phyloP scores from a whole-genome alignment of 306 rosid genomes.

The Trichosanthes cucumerina region DNA sequence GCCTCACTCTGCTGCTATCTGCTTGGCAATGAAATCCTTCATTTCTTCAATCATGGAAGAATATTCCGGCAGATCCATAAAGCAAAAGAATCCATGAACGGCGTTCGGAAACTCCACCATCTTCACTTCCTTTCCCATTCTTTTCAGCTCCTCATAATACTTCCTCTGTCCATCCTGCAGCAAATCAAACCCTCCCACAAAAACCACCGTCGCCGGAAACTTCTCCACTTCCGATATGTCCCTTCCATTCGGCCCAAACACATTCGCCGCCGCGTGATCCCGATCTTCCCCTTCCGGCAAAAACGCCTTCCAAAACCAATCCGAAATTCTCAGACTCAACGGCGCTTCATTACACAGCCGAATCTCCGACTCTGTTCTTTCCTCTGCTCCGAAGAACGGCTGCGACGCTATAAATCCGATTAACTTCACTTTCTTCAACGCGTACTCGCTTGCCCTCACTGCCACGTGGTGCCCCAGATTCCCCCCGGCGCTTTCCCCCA shows the following conservation, averaged over 20 bases:
- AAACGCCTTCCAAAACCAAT: slow-evolving; percentile 24
- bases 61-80: neutral
- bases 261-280: slow-evolving; percentile 19
- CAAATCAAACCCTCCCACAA: slow-evolving; percentile 19
- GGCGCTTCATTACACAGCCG: neutral
- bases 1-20: too few species aligned
- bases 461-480: slow-evolving; percentile 31
- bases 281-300: slow-evolving; percentile 17
- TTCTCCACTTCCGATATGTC: slow-evolving; percentile 7
- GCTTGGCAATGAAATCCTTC: slow-evolving; percentile 8
- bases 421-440: neutral
- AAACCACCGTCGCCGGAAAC: slow-evolving; percentile 18
- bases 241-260: slow-evolving; percentile 12
- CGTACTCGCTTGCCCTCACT: neutral
- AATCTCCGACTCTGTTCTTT: slow-evolving; percentile 22
- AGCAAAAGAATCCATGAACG: slow-evolving; percentile 10
- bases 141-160: slow-evolving; percentile 17
- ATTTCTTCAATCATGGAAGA: neutral
- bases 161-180: slow-evolving; percentile 19
- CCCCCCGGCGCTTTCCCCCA: slow-evolving; percentile 28
- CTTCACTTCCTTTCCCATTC: slow-evolving; percentile 13
- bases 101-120: slow-evolving; percentile 15
- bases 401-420: slow-evolving; percentile 20
- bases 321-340: neutral
- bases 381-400: slow-evolving; percentile 28